These are phyloP conservation scores for Ustilago trichophora DNA, from an alignment of 1,284 basidiomycete species.

Conservation along the genomic window DNA sequence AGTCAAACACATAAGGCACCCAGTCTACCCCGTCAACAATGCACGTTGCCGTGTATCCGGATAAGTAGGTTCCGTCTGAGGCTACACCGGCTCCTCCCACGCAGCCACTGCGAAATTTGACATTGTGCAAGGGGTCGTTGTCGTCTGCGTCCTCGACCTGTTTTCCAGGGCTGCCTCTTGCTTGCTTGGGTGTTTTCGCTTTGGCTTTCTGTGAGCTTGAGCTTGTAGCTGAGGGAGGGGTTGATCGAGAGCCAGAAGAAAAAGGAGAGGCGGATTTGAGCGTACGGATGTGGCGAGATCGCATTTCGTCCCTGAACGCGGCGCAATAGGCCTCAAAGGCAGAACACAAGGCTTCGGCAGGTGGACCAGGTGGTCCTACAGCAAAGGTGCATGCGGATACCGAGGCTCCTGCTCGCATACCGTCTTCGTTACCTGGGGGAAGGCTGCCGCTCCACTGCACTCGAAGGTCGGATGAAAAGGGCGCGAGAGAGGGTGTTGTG, in stretches of 20 bases:
- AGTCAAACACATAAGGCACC: slow-evolving; percentile 28
- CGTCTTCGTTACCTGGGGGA: not conserved
- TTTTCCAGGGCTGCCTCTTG: no score
- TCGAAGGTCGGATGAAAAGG: no score
- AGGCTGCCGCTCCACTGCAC: slow-evolving; percentile 15
- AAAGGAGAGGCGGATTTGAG: slow-evolving; percentile 15
- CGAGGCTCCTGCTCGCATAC: slow-evolving; percentile 1
- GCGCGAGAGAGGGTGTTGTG: not conserved
- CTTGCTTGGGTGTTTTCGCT: not conserved
- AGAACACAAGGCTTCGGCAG: slow-evolving; percentile 15
- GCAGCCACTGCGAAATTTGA: slow-evolving; percentile 24
- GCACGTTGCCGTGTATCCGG: slow-evolving; percentile 30
- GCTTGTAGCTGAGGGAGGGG: no score
- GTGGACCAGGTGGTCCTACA: slow-evolving; percentile 27
- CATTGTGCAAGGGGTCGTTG: slow-evolving; percentile 3
- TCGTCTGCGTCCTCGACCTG: slow-evolving; percentile 9
- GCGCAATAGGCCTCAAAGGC: slow-evolving; percentile 26
- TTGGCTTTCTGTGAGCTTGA: no score
- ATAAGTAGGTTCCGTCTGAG: slow-evolving; percentile 10
- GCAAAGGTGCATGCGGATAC: slow-evolving; percentile 32
- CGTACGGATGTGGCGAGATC: slow-evolving; percentile 1
- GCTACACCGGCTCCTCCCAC: slow-evolving; percentile 4
- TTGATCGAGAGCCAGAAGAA: no score
- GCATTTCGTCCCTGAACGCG: slow-evolving; percentile 5
- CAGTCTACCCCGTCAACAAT: slow-evolving; percentile 32